Conservation (phyloP, 345 rosid genomes). For the Camelina sativa region DNA sequence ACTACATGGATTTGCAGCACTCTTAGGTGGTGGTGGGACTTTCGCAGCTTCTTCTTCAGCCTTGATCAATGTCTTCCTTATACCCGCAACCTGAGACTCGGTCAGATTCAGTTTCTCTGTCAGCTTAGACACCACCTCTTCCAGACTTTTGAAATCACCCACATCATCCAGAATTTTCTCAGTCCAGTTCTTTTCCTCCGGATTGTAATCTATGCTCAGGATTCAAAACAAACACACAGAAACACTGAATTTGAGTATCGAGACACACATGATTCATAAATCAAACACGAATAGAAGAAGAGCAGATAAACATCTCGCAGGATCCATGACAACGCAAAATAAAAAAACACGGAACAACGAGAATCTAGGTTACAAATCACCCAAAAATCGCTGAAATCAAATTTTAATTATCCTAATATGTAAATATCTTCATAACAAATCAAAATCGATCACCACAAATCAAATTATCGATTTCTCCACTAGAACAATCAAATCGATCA, state of each 20-base stretch:
- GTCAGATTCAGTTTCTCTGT: constrained; percentile 3
- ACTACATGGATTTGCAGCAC: neutral
- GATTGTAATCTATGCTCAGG: neutral
- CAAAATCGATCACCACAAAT: neutral
- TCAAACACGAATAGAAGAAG: neutral
- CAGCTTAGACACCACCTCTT: neutral
- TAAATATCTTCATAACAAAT: neutral
- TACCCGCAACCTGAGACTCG: neutral
- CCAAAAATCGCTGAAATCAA: neutral
- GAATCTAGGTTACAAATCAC: neutral
- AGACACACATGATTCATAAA: neutral
- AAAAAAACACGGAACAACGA: neutral
- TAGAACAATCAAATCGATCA: neutral
- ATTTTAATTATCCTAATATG: neutral
- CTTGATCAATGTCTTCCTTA: neutral
- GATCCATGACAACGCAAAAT: neutral
- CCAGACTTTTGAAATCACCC: constrained; percentile 8
- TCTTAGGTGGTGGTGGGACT: neutral
- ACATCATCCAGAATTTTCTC: neutral
- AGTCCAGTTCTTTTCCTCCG: neutral
- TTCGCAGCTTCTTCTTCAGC: neutral
- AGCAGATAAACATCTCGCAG: neutral
- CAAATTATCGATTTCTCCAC: neutral
- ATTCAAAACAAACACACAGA: neutral
- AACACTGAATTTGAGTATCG: neutral